Evolutionary conservation across 2,329 filamentous ascomycete species (phyloP).

Genomic region (Sporothrix curviconia): DNA sequence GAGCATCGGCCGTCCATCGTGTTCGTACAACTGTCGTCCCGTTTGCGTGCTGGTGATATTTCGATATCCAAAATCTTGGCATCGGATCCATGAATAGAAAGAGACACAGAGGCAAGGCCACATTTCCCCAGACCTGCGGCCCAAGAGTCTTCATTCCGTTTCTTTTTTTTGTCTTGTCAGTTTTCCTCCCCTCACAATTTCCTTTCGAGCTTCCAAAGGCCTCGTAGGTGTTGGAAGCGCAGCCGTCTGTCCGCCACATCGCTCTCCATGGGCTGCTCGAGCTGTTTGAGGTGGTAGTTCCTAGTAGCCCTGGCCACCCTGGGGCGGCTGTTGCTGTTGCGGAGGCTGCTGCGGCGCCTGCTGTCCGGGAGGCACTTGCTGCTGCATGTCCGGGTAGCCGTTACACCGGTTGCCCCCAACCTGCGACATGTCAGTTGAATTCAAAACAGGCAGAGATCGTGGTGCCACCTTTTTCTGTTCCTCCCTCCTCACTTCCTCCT

Average conservation of each 20-base stretch:
- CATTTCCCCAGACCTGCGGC: no score
- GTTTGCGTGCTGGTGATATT: neutral
- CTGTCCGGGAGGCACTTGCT: slow-evolving; percentile 26
- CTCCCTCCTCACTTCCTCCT: neutral
- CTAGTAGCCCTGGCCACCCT: slow-evolving; percentile 28
- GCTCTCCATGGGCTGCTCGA: no score
- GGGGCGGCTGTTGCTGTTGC: slow-evolving; percentile 32
- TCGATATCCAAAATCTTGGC: no score
- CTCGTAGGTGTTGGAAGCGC: no score
- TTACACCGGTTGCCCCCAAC: slow-evolving; percentile 32
- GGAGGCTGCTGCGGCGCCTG: slow-evolving; percentile 33
- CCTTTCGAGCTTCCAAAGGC: neutral
- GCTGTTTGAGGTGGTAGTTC: neutral
- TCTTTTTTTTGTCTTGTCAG: neutral
- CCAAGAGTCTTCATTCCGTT: no score
- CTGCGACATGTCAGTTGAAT: slow-evolving; percentile 20
- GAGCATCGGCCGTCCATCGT: slow-evolving; percentile 5
- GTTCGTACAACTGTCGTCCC: slow-evolving; percentile 12
- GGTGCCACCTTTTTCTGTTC: neutral
- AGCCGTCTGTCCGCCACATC: no score
- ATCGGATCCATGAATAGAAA: no score
- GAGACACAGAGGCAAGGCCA: no score
- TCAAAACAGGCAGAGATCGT: neutral
- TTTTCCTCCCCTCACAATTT: neutral
- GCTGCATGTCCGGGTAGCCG: slow-evolving; percentile 40